Percentiles rank a stretch among this genome's conserved stretches.
phyloP scores from a whole-genome alignment of 1,139 yeast genomes.

The Petasospora rhodanensis region DNA sequence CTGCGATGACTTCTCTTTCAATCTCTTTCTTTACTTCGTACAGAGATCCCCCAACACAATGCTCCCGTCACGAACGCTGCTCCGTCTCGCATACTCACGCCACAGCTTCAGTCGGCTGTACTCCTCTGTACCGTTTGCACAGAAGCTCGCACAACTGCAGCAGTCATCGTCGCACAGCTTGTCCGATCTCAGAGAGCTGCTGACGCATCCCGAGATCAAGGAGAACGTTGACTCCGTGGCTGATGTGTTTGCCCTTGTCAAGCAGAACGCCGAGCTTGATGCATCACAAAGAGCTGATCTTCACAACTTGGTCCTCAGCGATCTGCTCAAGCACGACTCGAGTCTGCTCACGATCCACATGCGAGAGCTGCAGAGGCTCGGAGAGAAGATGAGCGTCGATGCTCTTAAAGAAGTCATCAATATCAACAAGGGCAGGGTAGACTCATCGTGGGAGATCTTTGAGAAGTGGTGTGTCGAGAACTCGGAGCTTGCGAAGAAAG shows the following conservation, averaged over 20 bases:
- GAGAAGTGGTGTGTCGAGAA: conserved; percentile 6
- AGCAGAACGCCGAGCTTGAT: conserved; percentile 1
- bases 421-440: conserved; percentile 24
- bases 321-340: conserved; percentile 15
- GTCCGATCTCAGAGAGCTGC: conserved; percentile 3
- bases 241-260: conserved; percentile 7
- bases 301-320: conserved; percentile 19
- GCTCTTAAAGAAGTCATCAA: conserved; percentile 19
- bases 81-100: too few species aligned
- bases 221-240: conserved; percentile 7
- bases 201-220: conserved; percentile 10
- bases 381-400: conserved; percentile 8
- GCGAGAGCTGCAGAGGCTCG: conserved; percentile 11
- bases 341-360: conserved; percentile 18
- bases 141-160: conserved; percentile 1
- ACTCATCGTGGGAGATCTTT: conserved; percentile 24
- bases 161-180: conserved; percentile 1
- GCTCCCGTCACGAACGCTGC: too few species aligned
- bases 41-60: too few species aligned
- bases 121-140: too few species aligned
- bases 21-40: too few species aligned
- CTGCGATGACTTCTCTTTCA: too few species aligned
- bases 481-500: background rate
- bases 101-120: too few species aligned
- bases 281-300: conserved; percentile 8